phyloP scores from a whole-genome alignment of 2,329 filamentous ascomycete genomes.

The Fusarium verticillioides region DNA sequence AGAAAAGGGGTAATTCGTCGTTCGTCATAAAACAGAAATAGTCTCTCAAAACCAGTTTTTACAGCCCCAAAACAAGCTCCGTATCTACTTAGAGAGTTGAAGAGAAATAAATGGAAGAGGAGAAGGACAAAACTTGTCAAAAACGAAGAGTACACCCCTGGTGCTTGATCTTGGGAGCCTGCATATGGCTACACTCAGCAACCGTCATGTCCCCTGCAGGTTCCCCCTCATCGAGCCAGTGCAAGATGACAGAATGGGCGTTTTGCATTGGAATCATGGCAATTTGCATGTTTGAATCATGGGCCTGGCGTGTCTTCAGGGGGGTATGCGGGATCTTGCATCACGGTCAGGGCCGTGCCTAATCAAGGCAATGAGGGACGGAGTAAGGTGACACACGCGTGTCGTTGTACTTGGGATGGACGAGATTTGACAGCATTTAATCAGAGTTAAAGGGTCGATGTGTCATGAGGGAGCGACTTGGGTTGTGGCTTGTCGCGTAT shows the following conservation, averaged over 20 bases:
- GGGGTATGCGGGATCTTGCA: not conserved
- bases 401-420: not conserved
- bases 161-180: not conserved
- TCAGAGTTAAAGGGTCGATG: too few relatives aligned
- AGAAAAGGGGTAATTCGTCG: not conserved
- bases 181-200: slow-evolving; percentile 4
- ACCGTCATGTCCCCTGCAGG: not conserved
- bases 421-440: not conserved
- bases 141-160: not conserved
- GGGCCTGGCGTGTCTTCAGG: not conserved
- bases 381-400: not conserved
- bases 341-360: not conserved
- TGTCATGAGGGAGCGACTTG: not conserved
- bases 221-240: not conserved
- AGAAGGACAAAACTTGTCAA: not conserved
- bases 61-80: rapidly evolving
- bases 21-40: not conserved
- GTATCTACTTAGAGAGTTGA: rapidly evolving
- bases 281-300: not conserved
- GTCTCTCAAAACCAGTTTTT: not conserved
- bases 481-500: not conserved
- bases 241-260: rapidly evolving
- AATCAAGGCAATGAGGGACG: not conserved
- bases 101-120: not conserved
- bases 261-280: not conserved